phyloP scores from a whole-genome alignment of 805 yeast species.

The Yarrowia alimentaria region DNA sequence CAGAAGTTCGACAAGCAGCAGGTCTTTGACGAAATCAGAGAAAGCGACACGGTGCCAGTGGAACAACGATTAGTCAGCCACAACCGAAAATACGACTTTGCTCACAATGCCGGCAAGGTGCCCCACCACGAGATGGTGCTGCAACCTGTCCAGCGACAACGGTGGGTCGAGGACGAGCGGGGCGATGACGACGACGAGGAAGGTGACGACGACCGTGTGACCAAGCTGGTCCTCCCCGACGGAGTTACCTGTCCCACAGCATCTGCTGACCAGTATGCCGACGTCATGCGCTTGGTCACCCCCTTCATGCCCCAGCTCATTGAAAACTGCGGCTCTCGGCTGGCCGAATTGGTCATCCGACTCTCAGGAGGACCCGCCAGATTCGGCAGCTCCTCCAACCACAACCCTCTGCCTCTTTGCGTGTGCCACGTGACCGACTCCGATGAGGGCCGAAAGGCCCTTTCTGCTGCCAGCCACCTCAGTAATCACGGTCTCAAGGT shows the following conservation, averaged over 20 bases:
- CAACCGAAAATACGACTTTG: slow-evolving; percentile 46
- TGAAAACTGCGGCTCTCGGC: slow-evolving; percentile 69
- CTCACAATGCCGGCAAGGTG: slow-evolving; percentile 9
- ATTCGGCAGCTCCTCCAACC: slow-evolving; percentile 56
- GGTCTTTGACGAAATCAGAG: slow-evolving; percentile 74
- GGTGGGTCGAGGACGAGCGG: slow-evolving; percentile 22
- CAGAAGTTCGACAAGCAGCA: slow-evolving; percentile 76
- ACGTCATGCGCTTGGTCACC: slow-evolving; percentile 63
- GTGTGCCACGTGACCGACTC: slow-evolving; percentile 66
- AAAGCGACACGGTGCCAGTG: slow-evolving; percentile 59
- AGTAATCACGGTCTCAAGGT: slow-evolving; percentile 64
- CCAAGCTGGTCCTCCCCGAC: too few species aligned
- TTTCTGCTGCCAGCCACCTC: slow-evolving; percentile 77
- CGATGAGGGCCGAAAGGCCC: slow-evolving; percentile 69
- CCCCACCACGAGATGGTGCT: slow-evolving; percentile 61
- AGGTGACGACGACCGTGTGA: neutral
- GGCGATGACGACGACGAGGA: slow-evolving; percentile 4
- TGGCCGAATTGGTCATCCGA: slow-evolving; percentile 58
- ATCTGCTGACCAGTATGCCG: slow-evolving; percentile 75
- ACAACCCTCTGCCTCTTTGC: slow-evolving; percentile 76
- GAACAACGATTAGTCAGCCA: slow-evolving; percentile 69
- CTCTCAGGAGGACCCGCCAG: slow-evolving; percentile 66
- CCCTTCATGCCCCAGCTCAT: slow-evolving; percentile 53
- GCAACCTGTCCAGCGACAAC: slow-evolving; percentile 35
- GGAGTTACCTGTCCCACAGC: slow-evolving; percentile 45